Percentiles rank a stretch among this genome's conserved stretches.
Evolutionary conservation across 1,284 basidiomycete genomes (phyloP).

Genomic region (Amylostereum areolatum): DNA sequence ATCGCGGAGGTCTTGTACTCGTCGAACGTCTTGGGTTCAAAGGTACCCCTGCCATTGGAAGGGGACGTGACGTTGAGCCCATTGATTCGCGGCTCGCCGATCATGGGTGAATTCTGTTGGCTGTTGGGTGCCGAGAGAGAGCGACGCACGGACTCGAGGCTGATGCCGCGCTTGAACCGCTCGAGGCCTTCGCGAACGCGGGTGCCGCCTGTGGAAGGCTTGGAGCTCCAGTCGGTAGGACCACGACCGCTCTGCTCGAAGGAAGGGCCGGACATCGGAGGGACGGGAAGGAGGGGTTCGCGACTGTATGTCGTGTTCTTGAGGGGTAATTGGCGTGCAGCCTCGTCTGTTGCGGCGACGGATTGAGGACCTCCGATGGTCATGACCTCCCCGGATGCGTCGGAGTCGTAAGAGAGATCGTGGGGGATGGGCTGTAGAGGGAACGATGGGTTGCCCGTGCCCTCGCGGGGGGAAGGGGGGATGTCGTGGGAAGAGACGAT

Average conservation of each 20-base stretch:
- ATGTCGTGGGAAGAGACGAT: constrained; percentile 27
- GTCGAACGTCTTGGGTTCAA: constrained; percentile 10
- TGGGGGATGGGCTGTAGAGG: constrained; percentile 22
- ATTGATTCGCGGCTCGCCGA: neutral
- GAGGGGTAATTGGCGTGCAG: constrained; percentile 13
- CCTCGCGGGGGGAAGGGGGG: constrained; percentile 23
- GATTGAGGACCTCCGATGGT: constrained; percentile 21
- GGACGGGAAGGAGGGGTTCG: constrained; percentile 59
- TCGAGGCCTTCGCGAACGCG: constrained; percentile 51
- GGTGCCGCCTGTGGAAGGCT: constrained; percentile 17
- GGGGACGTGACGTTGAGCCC: neutral
- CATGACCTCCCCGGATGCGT: constrained; percentile 26
- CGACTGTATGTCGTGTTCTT: constrained; percentile 53
- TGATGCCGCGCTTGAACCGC: constrained; percentile 48
- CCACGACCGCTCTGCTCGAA: constrained; percentile 22
- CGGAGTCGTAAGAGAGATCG: constrained; percentile 22
- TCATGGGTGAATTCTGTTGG: constrained; percentile 11
- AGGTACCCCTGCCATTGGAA: constrained; percentile 7
- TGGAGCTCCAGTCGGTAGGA: neutral
- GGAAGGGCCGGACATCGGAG: constrained; percentile 14
- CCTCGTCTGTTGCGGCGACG: constrained; percentile 18
- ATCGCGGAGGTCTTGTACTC: constrained; percentile 11
- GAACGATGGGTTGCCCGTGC: constrained; percentile 17
- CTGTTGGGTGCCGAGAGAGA: constrained; percentile 13
- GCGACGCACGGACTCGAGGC: constrained; percentile 42